Evolutionary conservation across 2,329 filamentous ascomycete species (phyloP).

Genomic region (Diaporthe citri): DNA sequence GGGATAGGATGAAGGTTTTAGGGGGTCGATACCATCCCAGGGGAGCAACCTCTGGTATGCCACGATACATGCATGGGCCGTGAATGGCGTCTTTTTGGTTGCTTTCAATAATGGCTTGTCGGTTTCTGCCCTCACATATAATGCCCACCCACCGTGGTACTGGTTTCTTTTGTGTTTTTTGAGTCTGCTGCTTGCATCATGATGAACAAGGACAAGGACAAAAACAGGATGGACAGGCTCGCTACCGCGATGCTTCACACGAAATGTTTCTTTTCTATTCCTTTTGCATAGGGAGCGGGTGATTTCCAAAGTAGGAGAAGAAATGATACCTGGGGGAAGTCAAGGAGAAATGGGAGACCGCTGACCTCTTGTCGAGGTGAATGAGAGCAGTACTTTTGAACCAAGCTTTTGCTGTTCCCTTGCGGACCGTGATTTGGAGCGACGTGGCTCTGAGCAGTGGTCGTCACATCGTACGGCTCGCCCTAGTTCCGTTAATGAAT

Average conservation of each 20-base stretch:
- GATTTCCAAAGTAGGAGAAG: slow-evolving; percentile 30
- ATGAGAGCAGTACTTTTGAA: slow-evolving; percentile 22
- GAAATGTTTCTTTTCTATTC: slow-evolving; percentile 29
- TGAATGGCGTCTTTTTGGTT: slow-evolving; percentile 17
- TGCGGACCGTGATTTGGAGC: background rate
- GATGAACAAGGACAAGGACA: slow-evolving; percentile 30
- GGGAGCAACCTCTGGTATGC: background rate
- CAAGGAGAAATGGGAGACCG: slow-evolving; percentile 15
- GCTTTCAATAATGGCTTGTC: slow-evolving; percentile 24
- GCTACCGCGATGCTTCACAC: slow-evolving; percentile 26
- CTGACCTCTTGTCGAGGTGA: slow-evolving; percentile 18
- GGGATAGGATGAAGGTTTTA: background rate
- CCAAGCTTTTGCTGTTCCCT: background rate
- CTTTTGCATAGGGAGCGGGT: slow-evolving; percentile 33
- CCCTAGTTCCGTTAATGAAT: background rate
- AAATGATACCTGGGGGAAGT: slow-evolving; percentile 28
- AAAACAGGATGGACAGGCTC: slow-evolving; percentile 23
- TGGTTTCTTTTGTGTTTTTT: slow-evolving; percentile 9
- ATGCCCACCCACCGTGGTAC: slow-evolving; percentile 21
- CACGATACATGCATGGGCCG: slow-evolving; percentile 30
- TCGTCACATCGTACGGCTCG: no score
- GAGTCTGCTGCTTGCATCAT: slow-evolving; percentile 31
- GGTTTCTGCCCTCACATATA: slow-evolving; percentile 22
- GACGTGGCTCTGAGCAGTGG: background rate
- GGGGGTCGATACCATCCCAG: background rate